Evolutionary conservation across 176 grass and related monocot genomes (phyloP).

Genomic region (Puya raimondii): DNA sequence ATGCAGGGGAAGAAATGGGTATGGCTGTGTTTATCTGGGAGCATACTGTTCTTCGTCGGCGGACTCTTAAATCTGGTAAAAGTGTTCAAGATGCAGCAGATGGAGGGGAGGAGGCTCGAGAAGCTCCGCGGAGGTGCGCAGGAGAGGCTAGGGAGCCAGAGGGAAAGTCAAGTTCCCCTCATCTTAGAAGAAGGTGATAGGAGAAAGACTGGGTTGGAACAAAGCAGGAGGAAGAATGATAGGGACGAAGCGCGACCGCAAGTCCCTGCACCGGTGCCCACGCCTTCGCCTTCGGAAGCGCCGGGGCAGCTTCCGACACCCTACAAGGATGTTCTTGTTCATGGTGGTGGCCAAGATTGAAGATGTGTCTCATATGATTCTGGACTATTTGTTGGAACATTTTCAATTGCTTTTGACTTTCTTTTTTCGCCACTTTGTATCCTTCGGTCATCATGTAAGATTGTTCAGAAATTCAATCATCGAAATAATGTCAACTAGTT

Average conservation of each 20-base stretch:
- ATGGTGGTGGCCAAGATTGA: conserved; percentile 30
- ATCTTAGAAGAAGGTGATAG: conserved; percentile 42
- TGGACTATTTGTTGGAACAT: background rate
- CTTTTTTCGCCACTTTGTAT: background rate
- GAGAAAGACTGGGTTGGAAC: background rate
- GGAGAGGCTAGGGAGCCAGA: conserved; percentile 40
- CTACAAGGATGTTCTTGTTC: conserved; percentile 61
- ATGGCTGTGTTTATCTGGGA: conserved; percentile 50
- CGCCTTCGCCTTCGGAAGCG: too few species aligned
- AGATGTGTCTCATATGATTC: background rate
- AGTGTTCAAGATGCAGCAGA: conserved; percentile 89
- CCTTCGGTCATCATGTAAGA: background rate
- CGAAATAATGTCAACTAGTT: too few species aligned
- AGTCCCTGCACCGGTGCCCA: conserved; percentile 1
- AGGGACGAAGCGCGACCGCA: background rate
- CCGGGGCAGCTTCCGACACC: conserved; percentile 6
- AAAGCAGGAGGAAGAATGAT: conserved; percentile 7
- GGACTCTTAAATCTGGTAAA: conserved; percentile 66
- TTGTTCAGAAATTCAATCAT: too few species aligned
- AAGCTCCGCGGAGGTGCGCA: conserved; percentile 60
- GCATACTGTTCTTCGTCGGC: conserved; percentile 49
- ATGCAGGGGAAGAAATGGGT: conserved; percentile 53
- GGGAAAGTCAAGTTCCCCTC: conserved; percentile 69
- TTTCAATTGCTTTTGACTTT: background rate
- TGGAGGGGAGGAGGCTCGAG: conserved; percentile 52